phyloP scores from a whole-genome alignment of 1,284 basidiomycete genomes.

The Heterobasidion irregulare region DNA sequence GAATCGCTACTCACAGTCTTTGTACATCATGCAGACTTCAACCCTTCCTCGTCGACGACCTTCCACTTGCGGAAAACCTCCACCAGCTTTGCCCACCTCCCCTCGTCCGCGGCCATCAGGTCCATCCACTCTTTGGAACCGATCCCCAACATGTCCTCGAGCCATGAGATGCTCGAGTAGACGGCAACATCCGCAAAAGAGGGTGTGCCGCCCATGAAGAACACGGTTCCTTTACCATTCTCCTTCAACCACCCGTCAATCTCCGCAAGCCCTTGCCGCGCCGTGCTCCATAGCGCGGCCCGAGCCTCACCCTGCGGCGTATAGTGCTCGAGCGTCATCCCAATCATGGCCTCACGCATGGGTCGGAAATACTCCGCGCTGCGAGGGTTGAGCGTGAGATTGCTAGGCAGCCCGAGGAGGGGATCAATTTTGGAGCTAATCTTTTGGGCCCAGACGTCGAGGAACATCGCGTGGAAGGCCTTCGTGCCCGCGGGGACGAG shows the following conservation, averaged over 20 bases:
- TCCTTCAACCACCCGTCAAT: slow-evolving; percentile 23
- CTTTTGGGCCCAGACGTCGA: slow-evolving; percentile 10
- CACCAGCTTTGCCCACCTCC: slow-evolving; percentile 27
- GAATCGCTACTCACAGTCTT: no score
- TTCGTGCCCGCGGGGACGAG: no score
- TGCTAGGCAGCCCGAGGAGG: slow-evolving; percentile 11
- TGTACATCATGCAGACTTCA: neutral
- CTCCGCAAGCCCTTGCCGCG: slow-evolving; percentile 20
- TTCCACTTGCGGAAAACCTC: slow-evolving; percentile 25
- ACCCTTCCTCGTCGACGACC: neutral
- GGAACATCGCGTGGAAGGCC: slow-evolving; percentile 25
- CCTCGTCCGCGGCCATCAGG: slow-evolving; percentile 25
- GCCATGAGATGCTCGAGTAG: no score
- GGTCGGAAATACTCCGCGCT: neutral
- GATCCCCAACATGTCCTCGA: slow-evolving; percentile 21
- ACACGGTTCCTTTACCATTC: slow-evolving; percentile 19
- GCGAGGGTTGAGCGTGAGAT: slow-evolving; percentile 22
- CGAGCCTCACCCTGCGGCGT: slow-evolving; percentile 18
- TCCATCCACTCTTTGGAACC: slow-evolving; percentile 30
- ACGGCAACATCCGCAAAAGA: slow-evolving; percentile 27
- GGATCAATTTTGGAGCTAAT: neutral
- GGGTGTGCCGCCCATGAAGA: slow-evolving; percentile 19
- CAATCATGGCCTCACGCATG: slow-evolving; percentile 25
- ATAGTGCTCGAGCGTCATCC: slow-evolving; percentile 26
- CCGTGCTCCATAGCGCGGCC: slow-evolving; percentile 18